Evolutionary conservation across 2,329 filamentous ascomycete genomes (phyloP).

Genomic region (Sporothrix sp.): DNA sequence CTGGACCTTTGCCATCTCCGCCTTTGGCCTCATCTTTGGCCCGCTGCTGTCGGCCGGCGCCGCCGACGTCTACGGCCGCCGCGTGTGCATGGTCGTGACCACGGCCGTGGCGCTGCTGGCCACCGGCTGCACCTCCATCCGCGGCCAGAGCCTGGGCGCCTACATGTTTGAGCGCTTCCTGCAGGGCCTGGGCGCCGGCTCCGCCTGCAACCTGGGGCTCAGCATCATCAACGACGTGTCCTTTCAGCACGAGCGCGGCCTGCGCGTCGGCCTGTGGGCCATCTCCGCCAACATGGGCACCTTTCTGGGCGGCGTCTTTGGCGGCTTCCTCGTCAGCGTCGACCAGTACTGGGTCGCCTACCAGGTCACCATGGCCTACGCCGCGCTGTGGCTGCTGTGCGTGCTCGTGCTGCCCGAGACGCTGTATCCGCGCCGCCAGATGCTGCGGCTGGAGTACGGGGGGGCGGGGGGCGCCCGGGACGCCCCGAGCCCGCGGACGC

Average conservation of each 20-base stretch:
- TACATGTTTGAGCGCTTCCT: slow-evolving; percentile 52
- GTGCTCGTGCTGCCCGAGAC: slow-evolving; percentile 45
- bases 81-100: slow-evolving; percentile 38
- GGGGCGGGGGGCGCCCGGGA: not conserved
- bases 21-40: slow-evolving; percentile 40
- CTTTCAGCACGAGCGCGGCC: slow-evolving; percentile 46
- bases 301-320: slow-evolving; percentile 31
- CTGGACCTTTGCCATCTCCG: slow-evolving; percentile 36
- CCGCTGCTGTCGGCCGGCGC: slow-evolving; percentile 23
- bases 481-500: not conserved
- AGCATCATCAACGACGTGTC: slow-evolving; percentile 46
- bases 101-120: slow-evolving; percentile 26
- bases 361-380: slow-evolving; percentile 45
- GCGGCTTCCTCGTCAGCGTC: slow-evolving; percentile 40
- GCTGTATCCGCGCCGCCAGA: slow-evolving; percentile 42
- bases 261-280: slow-evolving; percentile 47
- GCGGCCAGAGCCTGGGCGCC: slow-evolving; percentile 29
- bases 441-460: slow-evolving; percentile 27
- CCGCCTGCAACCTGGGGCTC: slow-evolving; percentile 44
- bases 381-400: slow-evolving; percentile 36
- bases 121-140: slow-evolving; percentile 26
- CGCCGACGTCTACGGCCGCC: slow-evolving; percentile 42
- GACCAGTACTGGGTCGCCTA: slow-evolving; percentile 43
- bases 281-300: slow-evolving; percentile 44
- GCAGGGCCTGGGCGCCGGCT: slow-evolving; percentile 45